These are phyloP conservation scores for Candida pini DNA, from an alignment of 805 yeast genomes.

Conservation along the genomic window DNA sequence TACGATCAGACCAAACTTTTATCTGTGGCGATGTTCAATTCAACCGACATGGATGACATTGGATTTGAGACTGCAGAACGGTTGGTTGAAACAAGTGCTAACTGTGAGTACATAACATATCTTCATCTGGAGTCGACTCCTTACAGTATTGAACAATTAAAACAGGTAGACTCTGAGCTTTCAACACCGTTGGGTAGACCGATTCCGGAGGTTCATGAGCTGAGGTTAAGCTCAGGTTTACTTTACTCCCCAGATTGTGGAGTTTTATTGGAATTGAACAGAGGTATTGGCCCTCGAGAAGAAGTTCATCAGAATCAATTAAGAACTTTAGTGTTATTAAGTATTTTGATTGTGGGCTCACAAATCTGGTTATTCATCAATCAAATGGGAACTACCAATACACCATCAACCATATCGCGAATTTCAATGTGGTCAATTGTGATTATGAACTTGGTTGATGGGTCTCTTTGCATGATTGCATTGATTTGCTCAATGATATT, in stretches of 20 bases:
- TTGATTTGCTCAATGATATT: constrained; percentile 52
- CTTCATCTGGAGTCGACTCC: constrained; percentile 65
- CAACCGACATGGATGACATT: constrained; percentile 35
- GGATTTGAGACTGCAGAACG: constrained; percentile 31
- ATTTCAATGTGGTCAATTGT: constrained; percentile 67
- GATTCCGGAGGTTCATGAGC: constrained; percentile 47
- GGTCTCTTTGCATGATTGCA: constrained; percentile 57
- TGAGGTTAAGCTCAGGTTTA: constrained; percentile 51
- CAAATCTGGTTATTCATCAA: constrained; percentile 56
- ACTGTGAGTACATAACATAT: constrained; percentile 69
- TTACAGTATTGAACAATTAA: constrained; percentile 45
- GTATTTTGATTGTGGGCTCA: constrained; percentile 38
- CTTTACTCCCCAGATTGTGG: constrained; percentile 92
- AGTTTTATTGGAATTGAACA: constrained; percentile 36
- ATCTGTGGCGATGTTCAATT: constrained; percentile 38
- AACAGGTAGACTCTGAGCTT: constrained; percentile 67
- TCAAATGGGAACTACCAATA: constrained; percentile 66
- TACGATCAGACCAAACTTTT: constrained; percentile 43
- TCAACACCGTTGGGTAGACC: constrained; percentile 76
- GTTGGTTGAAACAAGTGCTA: constrained; percentile 27
- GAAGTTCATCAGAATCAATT: constrained; percentile 39
- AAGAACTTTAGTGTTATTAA: constrained; percentile 37
- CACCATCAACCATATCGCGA: constrained; percentile 76
- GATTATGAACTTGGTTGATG: constrained; percentile 62
- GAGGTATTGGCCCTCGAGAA: constrained; percentile 48